Evolutionary conservation across 2,329 filamentous ascomycete genomes (phyloP), one percentile per base, ranked within the genome.

Genomic region (Bipolaris bicolor): DNA sequence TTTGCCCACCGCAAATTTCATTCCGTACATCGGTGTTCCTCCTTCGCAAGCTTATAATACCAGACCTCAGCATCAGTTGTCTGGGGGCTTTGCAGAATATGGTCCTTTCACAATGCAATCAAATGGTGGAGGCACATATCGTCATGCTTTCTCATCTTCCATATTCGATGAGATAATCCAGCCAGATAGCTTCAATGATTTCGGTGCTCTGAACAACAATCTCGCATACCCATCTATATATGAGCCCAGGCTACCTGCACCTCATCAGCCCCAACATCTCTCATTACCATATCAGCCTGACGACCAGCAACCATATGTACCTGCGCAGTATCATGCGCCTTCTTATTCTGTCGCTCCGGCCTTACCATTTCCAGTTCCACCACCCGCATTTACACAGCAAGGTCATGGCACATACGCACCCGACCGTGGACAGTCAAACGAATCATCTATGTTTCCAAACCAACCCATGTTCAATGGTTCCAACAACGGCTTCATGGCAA

Each of bases 341-440:
- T 24, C 44, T 26, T 31, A 44, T 31, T 43, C 51, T 3, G 29
- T 45, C 1, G 45, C 39, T 29, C 33, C 45, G 24, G 39, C 45
- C 13, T 37, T 52, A 15, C 33, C 44, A 31, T 15, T 9, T 16
- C 39, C 36, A 41, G 34, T 15, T 7, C n/a, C 33, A 29, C 49
- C 44, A 10, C 44, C 48, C 44, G 24, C 31, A 34, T 52, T 56
- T 16, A 37, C 43, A 18, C 57, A 52, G 36, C 22, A 22, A 29
- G n/a, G 11, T 15, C 43, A 49, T 16, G 26, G 18, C 7, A 47
- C 34, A 15, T 3, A 31, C 29, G 3, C 22, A 9, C 22, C 29
- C 31, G 20, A 24, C 15, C 43, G 49, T 16, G 43, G 13, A 36
- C 18, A 47, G 3, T 16, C 36, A 41, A n/a, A 6, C 16, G 33